phyloP scores from a whole-genome alignment of 176 grass and related monocot species.

The Luzula sylvatica region DNA sequence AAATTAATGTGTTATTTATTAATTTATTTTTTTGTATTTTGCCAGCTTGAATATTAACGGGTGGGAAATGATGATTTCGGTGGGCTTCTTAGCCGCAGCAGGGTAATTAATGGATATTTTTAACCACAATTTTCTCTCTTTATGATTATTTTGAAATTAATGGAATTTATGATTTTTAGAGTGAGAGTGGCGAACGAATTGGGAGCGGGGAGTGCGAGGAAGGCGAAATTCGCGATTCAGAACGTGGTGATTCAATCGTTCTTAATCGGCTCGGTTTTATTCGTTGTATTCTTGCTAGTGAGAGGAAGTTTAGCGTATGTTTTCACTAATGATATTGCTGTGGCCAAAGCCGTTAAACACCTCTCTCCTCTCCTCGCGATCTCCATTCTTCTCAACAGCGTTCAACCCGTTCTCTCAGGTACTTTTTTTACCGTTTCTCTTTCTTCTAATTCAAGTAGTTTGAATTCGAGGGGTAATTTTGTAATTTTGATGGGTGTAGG shows the following conservation, averaged over 20 bases:
- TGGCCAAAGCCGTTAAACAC: constrained; percentile 42
- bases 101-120: constrained; percentile 31
- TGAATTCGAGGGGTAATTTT: background rate
- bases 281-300: constrained; percentile 50
- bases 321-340: constrained; percentile 37
- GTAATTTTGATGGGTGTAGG: constrained; percentile 32
- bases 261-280: constrained; percentile 36
- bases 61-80: constrained; percentile 93
- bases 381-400: constrained; percentile 77
- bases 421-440: background rate
- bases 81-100: constrained; percentile 54
- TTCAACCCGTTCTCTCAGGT: constrained; percentile 89
- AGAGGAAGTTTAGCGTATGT: constrained; percentile 54
- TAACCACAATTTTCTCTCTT: background rate
- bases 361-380: constrained; percentile 69
- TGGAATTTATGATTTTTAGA: constrained; percentile 11
- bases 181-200: constrained; percentile 87
- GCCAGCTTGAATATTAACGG: constrained; percentile 93
- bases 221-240: constrained; percentile 44
- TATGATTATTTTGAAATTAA: background rate
- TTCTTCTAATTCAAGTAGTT: background rate
- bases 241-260: constrained; percentile 50
- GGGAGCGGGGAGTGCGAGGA: constrained; percentile 53
- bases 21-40: background rate
- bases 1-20: background rate